phyloP scores from a whole-genome alignment of 257 asterid species.

The Asclepias syriaca region DNA sequence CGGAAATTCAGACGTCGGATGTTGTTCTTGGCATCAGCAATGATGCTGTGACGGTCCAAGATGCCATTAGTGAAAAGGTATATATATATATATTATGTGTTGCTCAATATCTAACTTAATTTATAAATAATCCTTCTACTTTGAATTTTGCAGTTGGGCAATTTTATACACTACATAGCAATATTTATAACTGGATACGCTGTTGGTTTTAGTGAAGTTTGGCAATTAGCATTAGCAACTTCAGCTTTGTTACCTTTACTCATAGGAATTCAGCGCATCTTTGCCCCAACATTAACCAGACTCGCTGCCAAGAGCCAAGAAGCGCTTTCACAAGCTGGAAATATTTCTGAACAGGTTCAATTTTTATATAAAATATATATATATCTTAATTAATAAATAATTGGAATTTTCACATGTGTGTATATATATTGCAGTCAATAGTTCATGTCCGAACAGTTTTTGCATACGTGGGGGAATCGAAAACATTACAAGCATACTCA shows the following conservation, averaged over 20 bases:
- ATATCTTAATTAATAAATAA: too few relatives aligned
- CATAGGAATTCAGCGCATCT: conserved; percentile 69
- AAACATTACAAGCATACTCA: conserved; percentile 70
- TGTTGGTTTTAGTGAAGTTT: conserved; percentile 86
- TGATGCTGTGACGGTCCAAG: conserved; percentile 89
- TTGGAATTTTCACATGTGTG: too few relatives aligned
- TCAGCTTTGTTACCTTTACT: conserved; percentile 81
- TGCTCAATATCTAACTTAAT: too few relatives aligned
- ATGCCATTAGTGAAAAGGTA: conserved; percentile 95
- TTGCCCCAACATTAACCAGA: conserved; percentile 53
- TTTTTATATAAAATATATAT: too few relatives aligned
- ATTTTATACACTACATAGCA: conserved; percentile 94
- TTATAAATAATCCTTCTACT: too few relatives aligned
- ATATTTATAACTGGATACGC: conserved; percentile 86
- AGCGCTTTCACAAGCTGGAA: conserved; percentile 85
- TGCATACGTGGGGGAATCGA: conserved; percentile 80
- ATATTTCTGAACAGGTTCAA: conserved; percentile 71
- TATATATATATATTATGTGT: too few relatives aligned
- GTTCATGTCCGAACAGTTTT: conserved; percentile 75
- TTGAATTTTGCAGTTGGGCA: conserved; percentile 56
- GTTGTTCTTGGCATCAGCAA: conserved; percentile 84
- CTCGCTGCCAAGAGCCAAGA: conserved; percentile 70
- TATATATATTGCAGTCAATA: conserved; percentile 47
- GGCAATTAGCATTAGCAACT: conserved; percentile 83
- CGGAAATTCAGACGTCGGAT: conserved; percentile 82